Evolutionary conservation across 2,329 filamentous ascomycete genomes (phyloP).

Genomic region (Grosmannia clavigera): DNA sequence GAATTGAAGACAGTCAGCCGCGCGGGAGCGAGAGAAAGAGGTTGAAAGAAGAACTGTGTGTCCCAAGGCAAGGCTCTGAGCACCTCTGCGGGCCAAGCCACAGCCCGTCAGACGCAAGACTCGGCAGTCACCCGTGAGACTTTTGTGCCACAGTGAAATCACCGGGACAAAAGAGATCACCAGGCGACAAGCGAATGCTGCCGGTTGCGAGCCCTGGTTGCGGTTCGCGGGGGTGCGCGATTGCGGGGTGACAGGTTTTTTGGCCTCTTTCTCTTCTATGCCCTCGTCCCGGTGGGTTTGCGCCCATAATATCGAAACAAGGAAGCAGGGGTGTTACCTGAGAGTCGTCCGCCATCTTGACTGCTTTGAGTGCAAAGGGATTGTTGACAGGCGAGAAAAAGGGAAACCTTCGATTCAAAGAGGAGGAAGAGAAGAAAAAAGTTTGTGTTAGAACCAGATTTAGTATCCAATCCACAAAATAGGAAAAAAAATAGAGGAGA

Average conservation of each 20-base stretch:
- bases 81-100: background rate
- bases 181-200: background rate
- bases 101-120: background rate
- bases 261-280: slow-evolving; percentile 15
- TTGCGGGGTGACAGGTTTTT: slow-evolving; percentile 35
- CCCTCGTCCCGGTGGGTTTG: slow-evolving; percentile 12
- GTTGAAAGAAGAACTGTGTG: background rate
- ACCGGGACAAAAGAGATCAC: background rate
- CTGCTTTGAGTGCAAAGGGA: slow-evolving; percentile 23
- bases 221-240: slow-evolving; percentile 15
- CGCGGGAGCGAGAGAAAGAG: background rate
- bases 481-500: slow-evolving; percentile 10
- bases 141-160: background rate
- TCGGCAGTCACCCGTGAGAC: background rate
- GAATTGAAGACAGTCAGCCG: background rate
- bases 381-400: slow-evolving; percentile 7
- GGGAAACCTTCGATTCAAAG: slow-evolving; percentile 8
- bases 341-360: slow-evolving; percentile 45
- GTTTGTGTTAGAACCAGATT: slow-evolving; percentile 8
- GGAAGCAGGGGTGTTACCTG: slow-evolving; percentile 30
- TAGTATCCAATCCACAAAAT: slow-evolving; percentile 5
- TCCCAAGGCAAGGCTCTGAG: background rate
- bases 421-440: slow-evolving; percentile 17
- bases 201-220: background rate
- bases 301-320: slow-evolving; percentile 5